phyloP scores from a whole-genome alignment of 1,139 yeast genomes.

The Yamadazyma conglobata region DNA sequence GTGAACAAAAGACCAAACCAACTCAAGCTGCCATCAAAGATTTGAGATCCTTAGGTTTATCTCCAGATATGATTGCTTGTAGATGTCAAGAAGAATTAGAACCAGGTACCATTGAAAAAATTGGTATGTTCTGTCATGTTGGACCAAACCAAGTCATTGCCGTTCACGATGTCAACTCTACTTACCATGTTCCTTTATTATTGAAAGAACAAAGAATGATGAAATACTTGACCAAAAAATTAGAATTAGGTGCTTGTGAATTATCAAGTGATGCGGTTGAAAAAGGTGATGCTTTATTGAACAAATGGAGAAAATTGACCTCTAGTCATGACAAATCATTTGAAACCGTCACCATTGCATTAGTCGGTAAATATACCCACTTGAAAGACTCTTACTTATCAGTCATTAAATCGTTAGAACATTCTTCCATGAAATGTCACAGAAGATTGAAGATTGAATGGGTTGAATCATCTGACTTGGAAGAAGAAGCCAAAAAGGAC shows the following conservation, averaged over 20 bases:
- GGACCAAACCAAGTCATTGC: slow-evolving; percentile 97
- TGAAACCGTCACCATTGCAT: slow-evolving; percentile 88
- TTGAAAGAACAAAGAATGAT: slow-evolving; percentile 84
- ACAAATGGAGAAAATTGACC: slow-evolving; percentile 79
- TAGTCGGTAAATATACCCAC: slow-evolving; percentile 96
- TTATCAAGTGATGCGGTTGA: slow-evolving; percentile 52
- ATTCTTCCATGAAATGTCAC: slow-evolving; percentile 85
- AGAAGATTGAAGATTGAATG: slow-evolving; percentile 84
- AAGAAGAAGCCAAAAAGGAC: slow-evolving; percentile 58
- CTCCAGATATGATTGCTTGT: slow-evolving; percentile 97
- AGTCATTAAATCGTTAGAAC: slow-evolving; percentile 93
- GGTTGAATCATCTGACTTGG: slow-evolving; percentile 94
- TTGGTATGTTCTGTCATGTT: slow-evolving; percentile 98
- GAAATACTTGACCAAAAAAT: slow-evolving; percentile 67
- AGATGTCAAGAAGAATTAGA: slow-evolving; percentile 88
- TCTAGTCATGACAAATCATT: slow-evolving; percentile 72
- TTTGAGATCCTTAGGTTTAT: slow-evolving; percentile 88
- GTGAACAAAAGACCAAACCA: slow-evolving; percentile 98
- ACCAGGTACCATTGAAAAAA: slow-evolving; percentile 81
- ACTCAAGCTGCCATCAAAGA: slow-evolving; percentile 99
- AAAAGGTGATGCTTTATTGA: slow-evolving; percentile 67
- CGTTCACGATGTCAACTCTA: slow-evolving; percentile 94
- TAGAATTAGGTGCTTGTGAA: slow-evolving; percentile 51
- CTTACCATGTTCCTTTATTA: slow-evolving; percentile 94
- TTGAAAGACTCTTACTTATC: slow-evolving; percentile 93